Base-by-base conservation (phyloP, 345 rosid species). In the Nephelium lappaceum region DNA sequence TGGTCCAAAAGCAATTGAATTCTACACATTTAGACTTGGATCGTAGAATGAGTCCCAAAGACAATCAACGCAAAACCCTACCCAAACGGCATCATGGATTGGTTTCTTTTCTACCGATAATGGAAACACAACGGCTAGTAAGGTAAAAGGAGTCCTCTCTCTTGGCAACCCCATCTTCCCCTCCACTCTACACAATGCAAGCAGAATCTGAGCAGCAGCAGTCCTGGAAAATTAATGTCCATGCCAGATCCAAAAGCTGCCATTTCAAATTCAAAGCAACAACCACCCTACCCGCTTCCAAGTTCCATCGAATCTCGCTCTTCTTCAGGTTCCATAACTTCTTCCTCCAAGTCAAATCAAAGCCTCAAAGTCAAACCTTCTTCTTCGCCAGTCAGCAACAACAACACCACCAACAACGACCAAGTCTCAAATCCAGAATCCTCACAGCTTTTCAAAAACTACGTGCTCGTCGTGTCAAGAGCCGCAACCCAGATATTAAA, bases 231-330 rank as follows among this genome's bases (percentile, higher is more conserved):
- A 62, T 83, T 69, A 83, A 43, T 47, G 49, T 87, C 68, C 31
- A 43, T 16, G 84, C 82, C 73, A 83, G 72, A 78, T 68, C 73
- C 67, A 77, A 71, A 23, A 78, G 74, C 57, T 75, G 76, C 55
- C 51, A 73, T 25, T 75, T 87, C 86, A 85, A 76, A 75, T 63
- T 81, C 36, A 79, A 81, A 72, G 81, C 82, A 36, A 72, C 60
- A 10, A 77, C 49, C 25, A 42, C 23, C 21, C 31, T 67, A 61
- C 71, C 85, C 70, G 31, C 82, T 6, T 76, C 77, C 75, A 83
- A 79, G 0, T 47, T 79, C 61, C 72, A 79, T 36, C 80, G 76
- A 18, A 66, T 83, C 57, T 81, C 88, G 1, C 71, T 87, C 69
- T 66, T 81, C 31, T 77, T 87, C 25, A 83, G 67, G 67, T 53